Evolutionary conservation across 805 yeast species (phyloP), one percentile per base, ranked within the genome.

Genomic region (Metschnikowia chrysomelidarum): DNA sequence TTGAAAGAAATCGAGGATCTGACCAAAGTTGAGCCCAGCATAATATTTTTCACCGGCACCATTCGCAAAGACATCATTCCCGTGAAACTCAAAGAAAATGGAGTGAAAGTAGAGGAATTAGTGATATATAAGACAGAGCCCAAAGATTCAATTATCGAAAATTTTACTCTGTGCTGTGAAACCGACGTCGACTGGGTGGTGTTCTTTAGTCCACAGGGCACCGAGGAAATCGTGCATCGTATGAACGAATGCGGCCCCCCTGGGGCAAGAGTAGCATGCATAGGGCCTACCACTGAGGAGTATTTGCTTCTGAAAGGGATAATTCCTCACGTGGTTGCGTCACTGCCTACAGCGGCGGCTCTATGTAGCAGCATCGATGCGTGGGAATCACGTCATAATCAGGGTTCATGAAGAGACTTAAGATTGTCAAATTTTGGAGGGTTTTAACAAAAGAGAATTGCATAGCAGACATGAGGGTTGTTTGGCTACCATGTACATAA

Each of bases 201-300:
- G 0, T 82, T 91, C 41, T 91, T 89, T 59, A 86, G 96, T 44
- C 95, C 96, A 0, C 94, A 93, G 49, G 96, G 96, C 0, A 82
- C 95, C 0, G 74, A 72, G 19, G 66, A 59, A 1, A 80, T 88
- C 9, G 74, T 85, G 4, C 59, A 71, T 7, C 68, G 69, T 41
- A 33, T 65, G 19, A 35, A 27, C 7, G 20, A 24, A 7, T 30
- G 31, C 2, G 19, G 28, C 11, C 50, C 47, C 2, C 25, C 38
- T 3, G 38, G 46, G 1, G 57, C 67, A 27, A 71, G 67, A 30
- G 62, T 87, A 11, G 96, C 95, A 0, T 79, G 89, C 3, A 91
- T 91, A 39, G 98, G 98, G 0, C 97, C 97, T 2, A 91, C 97
- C 0, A 91, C 98, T 0, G 78, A 82, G 36, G 69, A 64, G 24